Evolutionary conservation across 2,329 filamentous ascomycete genomes (phyloP).

Genomic region (Penicillium sp.): DNA sequence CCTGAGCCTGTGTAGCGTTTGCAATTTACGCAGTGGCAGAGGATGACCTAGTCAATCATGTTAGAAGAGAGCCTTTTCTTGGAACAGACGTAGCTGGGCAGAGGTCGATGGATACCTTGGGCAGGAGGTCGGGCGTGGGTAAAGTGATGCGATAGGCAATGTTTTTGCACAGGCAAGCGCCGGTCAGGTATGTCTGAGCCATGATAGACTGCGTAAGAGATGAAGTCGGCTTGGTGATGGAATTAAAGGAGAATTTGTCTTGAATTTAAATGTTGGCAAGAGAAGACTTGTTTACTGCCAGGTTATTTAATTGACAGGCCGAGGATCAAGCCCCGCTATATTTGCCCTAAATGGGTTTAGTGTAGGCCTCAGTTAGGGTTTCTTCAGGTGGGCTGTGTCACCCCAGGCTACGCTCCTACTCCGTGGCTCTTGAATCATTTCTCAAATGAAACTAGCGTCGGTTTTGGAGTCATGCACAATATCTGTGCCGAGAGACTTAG

Average conservation of each 20-base stretch:
- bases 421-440: not conserved
- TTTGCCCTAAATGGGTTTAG: not conserved
- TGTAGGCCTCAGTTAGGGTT: not conserved
- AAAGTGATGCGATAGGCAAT: slow-evolving; percentile 5
- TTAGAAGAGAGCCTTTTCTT: not conserved
- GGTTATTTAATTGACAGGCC: not conserved
- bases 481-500: too few relatives aligned
- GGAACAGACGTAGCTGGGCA: too few relatives aligned
- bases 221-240: not conserved
- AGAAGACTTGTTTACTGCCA: not conserved
- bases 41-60: slow-evolving; percentile 16
- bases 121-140: slow-evolving; percentile 4
- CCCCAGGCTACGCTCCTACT: not conserved
- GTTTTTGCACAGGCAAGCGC: slow-evolving; percentile 4
- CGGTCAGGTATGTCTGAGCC: not conserved
- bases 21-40: slow-evolving; percentile 34
- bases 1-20: slow-evolving; percentile 32
- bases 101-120: slow-evolving; percentile 22
- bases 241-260: not conserved
- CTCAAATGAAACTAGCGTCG: not conserved
- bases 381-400: not conserved
- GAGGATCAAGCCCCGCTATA: not conserved
- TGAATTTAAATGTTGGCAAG: not conserved
- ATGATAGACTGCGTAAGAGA: not conserved
- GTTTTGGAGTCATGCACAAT: not conserved